phyloP scores from a whole-genome alignment of 768 basidiomycete species.

The Macrolepiota dolichaula region DNA sequence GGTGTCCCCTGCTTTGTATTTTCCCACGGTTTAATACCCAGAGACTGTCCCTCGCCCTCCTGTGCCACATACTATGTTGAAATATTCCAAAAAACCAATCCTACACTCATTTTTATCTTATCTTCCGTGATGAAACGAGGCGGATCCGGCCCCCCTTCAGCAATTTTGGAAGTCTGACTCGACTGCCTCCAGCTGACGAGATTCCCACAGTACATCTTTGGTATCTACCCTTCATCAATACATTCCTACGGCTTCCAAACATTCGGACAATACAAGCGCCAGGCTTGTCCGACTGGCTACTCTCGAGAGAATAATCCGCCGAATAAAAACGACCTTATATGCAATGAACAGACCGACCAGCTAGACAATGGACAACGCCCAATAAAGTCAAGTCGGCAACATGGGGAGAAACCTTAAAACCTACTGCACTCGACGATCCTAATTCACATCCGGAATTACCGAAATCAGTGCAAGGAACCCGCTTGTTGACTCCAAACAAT shows the following conservation, averaged over 20 bases:
- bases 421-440: no score
- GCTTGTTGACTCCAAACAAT: no score
- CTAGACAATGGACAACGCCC: no score
- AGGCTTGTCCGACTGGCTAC: no score
- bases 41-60: background rate
- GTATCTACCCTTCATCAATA: background rate
- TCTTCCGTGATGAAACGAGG: background rate
- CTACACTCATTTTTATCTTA: conserved; percentile 2
- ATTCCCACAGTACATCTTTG: background rate
- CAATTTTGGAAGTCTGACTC: conserved; percentile 10
- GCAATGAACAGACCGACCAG: no score
- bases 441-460: no score
- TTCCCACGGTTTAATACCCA: conserved; percentile 11
- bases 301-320: no score
- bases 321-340: no score
- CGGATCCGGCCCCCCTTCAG: background rate
- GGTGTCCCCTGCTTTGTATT: background rate
- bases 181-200: background rate
- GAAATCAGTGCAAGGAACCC: no score
- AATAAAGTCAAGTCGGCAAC: no score
- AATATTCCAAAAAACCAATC: background rate
- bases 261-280: no score
- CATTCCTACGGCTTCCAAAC: background rate
- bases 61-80: background rate
- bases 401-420: no score